Evolutionary conservation across 371 early-diverging fungal genomes (phyloP).

Genomic region (Mortierella sp.): DNA sequence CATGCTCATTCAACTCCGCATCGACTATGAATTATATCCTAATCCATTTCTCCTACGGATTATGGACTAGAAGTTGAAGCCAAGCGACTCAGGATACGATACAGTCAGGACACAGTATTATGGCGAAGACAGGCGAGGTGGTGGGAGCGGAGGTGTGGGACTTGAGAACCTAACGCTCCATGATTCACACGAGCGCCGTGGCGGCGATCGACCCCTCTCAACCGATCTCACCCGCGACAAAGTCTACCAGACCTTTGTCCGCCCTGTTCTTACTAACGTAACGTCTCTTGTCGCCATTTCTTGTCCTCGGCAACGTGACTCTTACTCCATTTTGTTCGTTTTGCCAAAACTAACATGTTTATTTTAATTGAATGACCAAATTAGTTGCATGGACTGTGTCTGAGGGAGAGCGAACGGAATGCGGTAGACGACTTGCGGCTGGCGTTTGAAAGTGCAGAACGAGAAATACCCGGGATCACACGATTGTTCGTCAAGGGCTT

Average conservation of each 20-base stretch:
- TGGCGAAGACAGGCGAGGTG: conserved; percentile 11
- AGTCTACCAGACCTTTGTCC: conserved; percentile 54
- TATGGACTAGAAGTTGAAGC: conserved; percentile 17
- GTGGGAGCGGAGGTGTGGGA: neutral
- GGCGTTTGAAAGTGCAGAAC: conserved; percentile 74
- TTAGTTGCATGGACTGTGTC: conserved; percentile 61
- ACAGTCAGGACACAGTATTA: conserved; percentile 46
- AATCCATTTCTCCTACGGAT: neutral
- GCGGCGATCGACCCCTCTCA: conserved; percentile 30
- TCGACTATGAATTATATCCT: neutral
- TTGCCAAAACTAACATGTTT: neutral
- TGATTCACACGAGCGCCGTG: conserved; percentile 11
- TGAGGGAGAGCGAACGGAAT: conserved; percentile 65
- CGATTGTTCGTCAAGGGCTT: conserved; percentile 68
- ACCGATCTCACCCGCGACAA: conserved; percentile 47
- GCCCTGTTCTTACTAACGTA: conserved; percentile 49
- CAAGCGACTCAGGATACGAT: conserved; percentile 52
- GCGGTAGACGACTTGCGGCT: conserved; percentile 69
- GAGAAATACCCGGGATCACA: conserved; percentile 73
- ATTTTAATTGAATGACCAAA: neutral
- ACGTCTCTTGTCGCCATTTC: neutral
- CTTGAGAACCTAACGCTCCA: conserved; percentile 34
- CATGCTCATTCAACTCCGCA: neutral
- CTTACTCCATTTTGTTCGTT: no score
- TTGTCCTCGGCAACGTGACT: neutral